Conservation (phyloP, 2,329 filamentous ascomycete species). For the Cladosporium sphaerospermum region DNA sequence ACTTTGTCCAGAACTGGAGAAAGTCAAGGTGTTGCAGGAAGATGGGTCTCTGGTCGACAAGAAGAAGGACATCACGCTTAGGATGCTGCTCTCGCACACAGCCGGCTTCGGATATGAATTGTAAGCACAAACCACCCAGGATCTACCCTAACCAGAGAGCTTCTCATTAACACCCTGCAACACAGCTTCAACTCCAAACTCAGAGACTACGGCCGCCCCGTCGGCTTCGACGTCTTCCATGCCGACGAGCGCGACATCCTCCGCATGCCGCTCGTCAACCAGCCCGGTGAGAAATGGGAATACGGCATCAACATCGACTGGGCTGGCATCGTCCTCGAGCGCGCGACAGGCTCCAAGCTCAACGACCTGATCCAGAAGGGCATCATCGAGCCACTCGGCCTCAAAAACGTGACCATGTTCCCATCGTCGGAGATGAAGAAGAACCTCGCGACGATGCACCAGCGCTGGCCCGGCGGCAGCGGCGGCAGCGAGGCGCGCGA, state of each 20-base stretch:
- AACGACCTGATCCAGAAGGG: slow-evolving; percentile 42
- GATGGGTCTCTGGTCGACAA: slow-evolving; percentile 37
- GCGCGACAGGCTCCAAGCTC: slow-evolving; percentile 37
- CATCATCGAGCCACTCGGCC: slow-evolving; percentile 42
- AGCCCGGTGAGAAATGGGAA: slow-evolving; percentile 50
- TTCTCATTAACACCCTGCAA: too few relatives aligned
- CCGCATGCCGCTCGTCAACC: slow-evolving; percentile 51
- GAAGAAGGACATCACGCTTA: slow-evolving; percentile 43
- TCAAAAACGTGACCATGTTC: slow-evolving; percentile 51
- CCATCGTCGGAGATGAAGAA: slow-evolving; percentile 49
- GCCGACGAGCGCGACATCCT: slow-evolving; percentile 48
- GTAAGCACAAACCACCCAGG: slow-evolving; percentile 16
- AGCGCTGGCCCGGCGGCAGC: slow-evolving; percentile 37
- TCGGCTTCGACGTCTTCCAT: slow-evolving; percentile 53
- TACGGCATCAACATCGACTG: slow-evolving; percentile 48
- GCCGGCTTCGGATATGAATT: slow-evolving; percentile 46
- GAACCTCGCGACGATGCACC: slow-evolving; percentile 53
- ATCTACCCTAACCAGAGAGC: too few relatives aligned
- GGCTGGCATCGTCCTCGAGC: slow-evolving; percentile 44
- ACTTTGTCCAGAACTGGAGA: slow-evolving; percentile 39
- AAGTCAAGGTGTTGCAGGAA: slow-evolving; percentile 36
- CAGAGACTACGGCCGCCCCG: slow-evolving; percentile 39
- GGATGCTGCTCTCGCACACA: slow-evolving; percentile 47
- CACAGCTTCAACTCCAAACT: slow-evolving; percentile 38
- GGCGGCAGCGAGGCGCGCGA: slow-evolving; percentile 35